phyloP scores from a whole-genome alignment of 2,329 filamentous ascomycete species.

The Epichloe bromicola region DNA sequence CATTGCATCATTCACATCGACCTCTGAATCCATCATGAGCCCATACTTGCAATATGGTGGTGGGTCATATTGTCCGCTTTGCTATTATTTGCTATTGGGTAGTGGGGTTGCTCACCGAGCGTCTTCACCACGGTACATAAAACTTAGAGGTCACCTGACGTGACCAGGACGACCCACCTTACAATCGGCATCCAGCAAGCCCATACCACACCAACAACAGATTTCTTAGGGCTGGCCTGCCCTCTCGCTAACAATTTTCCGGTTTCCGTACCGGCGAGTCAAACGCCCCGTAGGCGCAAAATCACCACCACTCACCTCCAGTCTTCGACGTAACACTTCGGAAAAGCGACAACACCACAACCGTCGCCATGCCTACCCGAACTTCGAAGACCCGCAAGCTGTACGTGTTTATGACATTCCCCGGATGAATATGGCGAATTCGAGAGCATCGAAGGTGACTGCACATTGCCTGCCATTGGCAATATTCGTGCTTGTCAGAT shows the following conservation, averaged over 20 bases:
- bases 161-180: not conserved
- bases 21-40: conserved; percentile 5
- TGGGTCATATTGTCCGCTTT: not conserved
- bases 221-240: conserved; percentile 27
- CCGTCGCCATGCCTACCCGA: conserved; percentile 58
- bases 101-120: not conserved
- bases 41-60: not conserved
- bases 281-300: conserved; percentile 21
- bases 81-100: not conserved
- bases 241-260: conserved; percentile 27
- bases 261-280: conserved; percentile 13
- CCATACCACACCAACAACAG: not conserved
- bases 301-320: conserved; percentile 25
- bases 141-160: conserved; percentile 19
- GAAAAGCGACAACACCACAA: conserved; percentile 32
- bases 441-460: conserved; percentile 3
- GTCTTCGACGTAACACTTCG: conserved; percentile 22
- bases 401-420: conserved; percentile 35
- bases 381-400: conserved; percentile 67
- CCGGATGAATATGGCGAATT: not conserved
- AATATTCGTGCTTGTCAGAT: conserved; percentile 12
- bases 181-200: not conserved
- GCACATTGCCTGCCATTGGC: conserved; percentile 5
- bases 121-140: conserved; percentile 10
- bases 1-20: conserved; percentile 8